Base-by-base conservation (phyloP, 1,139 yeast species). In the Hansenula lynferdii region DNA sequence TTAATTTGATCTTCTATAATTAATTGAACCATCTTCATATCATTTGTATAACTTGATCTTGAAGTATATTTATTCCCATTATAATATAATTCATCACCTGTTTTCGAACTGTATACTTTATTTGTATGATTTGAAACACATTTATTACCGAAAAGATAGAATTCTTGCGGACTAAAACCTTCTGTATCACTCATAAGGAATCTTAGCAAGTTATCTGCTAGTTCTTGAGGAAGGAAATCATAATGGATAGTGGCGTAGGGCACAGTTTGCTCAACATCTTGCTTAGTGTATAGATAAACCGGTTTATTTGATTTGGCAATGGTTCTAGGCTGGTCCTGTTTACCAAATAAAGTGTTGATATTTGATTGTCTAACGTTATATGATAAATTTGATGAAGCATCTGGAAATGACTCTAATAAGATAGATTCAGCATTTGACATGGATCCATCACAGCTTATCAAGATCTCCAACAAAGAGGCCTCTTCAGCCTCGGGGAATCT, bases 121-220 rank as follows among this genome's bases (percentile, higher is more conserved):
- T 74, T 55, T 7, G 59, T 56, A 50, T 80, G 86, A 20, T 75
- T 71, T 0, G 89, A 75, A 8, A 52, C 54, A 35, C 85, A 82
- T 36, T 64, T 56, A 18, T 79, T 72, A 2, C 80, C 87, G 49
- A 81, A 83, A 14, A 84, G 61, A 42, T 72, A 69, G 51, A 84
- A 84, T 42, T 65, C 61, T 14, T 64, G 62, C 2, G 61, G 57
- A 2, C 49, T 47, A 61, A 78, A 75, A 0, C 50, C 41, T 1
- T 61, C 49, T 6, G 66, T 59, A 29, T 71, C 73, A 1, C 61
- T 53, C 42, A 73, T 43, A 12, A 80, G 58, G 21, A 63, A 60
- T 9, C 50, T 41, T 2, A 80, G 57, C 3, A 80, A 49, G 0
- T 51, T 48, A 28, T 72, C 64, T 0, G 86, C 75, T 9, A 75